These are phyloP conservation scores for Sclerospora graminicola DNA, from an alignment of 352 stramenopile species.

Conservation along the genomic window DNA sequence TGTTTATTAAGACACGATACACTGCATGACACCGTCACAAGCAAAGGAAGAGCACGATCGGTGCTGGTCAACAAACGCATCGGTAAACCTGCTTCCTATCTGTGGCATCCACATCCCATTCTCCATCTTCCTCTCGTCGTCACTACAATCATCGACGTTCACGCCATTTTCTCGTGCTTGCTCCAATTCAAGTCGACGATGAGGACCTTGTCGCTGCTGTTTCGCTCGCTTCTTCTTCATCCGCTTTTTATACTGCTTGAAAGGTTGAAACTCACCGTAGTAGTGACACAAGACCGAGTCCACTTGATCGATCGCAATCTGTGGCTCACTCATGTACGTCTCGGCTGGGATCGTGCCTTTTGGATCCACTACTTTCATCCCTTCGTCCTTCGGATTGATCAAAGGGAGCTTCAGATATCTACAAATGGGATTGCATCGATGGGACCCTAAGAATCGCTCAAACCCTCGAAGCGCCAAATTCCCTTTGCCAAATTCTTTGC, in stretches of 20 bases:
- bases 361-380: conserved; percentile 6
- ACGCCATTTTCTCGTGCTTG: conserved; percentile 6
- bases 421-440: conserved; percentile 79
- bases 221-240: conserved; percentile 30
- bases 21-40: conserved; percentile 20
- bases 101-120: conserved; percentile 4
- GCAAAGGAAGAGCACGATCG: conserved; percentile 24
- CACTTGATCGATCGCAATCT: conserved; percentile 40
- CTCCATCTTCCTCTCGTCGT: no score
- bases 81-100: conserved; percentile 8
- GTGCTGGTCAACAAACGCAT: conserved; percentile 18
- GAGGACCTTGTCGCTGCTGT: conserved; percentile 8
- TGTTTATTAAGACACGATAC: conserved; percentile 21
- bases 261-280: conserved; percentile 59
- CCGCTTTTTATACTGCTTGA: conserved; percentile 39
- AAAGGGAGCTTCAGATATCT: conserved; percentile 63
- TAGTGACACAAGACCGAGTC: conserved; percentile 66
- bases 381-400: conserved; percentile 57
- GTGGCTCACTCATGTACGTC: conserved; percentile 56
- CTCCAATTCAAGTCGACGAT: not conserved
- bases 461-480: conserved; percentile 64
- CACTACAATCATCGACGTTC: no score
- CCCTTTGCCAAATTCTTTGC: conserved; percentile 80
- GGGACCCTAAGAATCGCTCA: conserved; percentile 58
- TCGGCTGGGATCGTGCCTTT: conserved; percentile 62